Conservation (phyloP, 371 early-diverging fungal species). For the Basidiobolus meristosporus region DNA sequence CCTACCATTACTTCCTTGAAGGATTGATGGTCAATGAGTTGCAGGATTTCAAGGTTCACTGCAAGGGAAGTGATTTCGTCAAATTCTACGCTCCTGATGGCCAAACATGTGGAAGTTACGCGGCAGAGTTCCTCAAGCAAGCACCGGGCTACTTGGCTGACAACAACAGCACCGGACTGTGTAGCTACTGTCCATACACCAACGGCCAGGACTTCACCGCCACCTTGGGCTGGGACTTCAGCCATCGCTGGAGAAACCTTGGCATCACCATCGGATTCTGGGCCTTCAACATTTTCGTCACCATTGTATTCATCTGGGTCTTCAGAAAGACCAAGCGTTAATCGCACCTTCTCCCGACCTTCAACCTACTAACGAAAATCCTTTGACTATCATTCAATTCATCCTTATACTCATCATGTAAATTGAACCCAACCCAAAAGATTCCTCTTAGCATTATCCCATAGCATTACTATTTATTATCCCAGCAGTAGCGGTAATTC, state of each 20-base stretch:
- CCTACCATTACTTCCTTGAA: slow-evolving; percentile 56
- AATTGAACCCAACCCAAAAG: no score
- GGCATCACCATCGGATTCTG: slow-evolving; percentile 16
- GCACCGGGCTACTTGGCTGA: slow-evolving; percentile 38
- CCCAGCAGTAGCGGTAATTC: no score
- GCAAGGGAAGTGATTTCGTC: slow-evolving; percentile 21
- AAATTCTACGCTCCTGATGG: slow-evolving; percentile 29
- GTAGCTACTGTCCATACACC: slow-evolving; percentile 42
- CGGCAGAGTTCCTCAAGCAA: slow-evolving; percentile 20
- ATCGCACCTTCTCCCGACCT: no score
- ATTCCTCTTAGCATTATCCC: no score
- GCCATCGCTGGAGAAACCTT: slow-evolving; percentile 50
- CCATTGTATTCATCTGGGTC: no score
- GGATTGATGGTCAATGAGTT: no score
- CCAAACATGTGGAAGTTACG: slow-evolving; percentile 37
- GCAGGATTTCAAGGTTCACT: slow-evolving; percentile 23
- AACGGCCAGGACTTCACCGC: slow-evolving; percentile 34
- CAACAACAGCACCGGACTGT: slow-evolving; percentile 20
- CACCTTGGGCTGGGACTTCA: slow-evolving; percentile 35
- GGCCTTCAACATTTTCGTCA: no score
- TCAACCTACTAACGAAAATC: no score
- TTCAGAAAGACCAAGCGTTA: no score
- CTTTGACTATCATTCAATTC: no score
- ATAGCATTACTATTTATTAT: no score
- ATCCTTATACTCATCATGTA: no score